Evolutionary conservation across 306 rosid species (phyloP).

Genomic region (Cucurbita pepo): DNA sequence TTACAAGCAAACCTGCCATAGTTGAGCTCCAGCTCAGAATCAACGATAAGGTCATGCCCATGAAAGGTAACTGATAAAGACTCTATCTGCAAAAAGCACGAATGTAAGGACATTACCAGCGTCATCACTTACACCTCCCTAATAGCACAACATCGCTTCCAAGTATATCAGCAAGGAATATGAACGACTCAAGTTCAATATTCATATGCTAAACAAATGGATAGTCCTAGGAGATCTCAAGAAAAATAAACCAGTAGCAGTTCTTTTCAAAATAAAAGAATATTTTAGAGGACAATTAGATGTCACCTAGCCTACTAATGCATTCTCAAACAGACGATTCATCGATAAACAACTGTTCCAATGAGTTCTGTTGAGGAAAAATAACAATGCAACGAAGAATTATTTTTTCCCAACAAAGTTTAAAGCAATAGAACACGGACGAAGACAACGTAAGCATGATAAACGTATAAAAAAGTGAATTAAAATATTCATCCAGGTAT

Average conservation of each 20-base stretch:
- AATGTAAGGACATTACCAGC: neutral
- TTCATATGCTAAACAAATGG: neutral
- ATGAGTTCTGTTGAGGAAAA: too few species aligned
- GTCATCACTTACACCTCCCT: neutral
- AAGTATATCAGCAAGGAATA: neutral
- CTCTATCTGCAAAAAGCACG: slow-evolving; percentile 53
- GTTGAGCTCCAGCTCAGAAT: slow-evolving; percentile 86
- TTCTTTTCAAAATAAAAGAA: neutral
- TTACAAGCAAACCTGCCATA: slow-evolving; percentile 63
- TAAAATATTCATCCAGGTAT: too few species aligned
- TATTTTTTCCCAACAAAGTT: too few species aligned
- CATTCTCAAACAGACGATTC: neutral
- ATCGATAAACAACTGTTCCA: too few species aligned
- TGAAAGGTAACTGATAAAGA: slow-evolving; percentile 91
- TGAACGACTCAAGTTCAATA: neutral
- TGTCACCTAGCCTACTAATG: neutral
- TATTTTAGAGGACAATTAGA: neutral
- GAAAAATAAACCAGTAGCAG: neutral
- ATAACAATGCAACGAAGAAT: too few species aligned
- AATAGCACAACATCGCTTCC: neutral
- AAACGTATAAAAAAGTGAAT: too few species aligned
- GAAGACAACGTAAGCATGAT: too few species aligned
- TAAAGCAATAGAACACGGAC: too few species aligned
- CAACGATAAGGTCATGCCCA: slow-evolving; percentile 89
- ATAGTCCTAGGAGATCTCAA: neutral